Evolutionary conservation across 1,284 basidiomycete genomes (phyloP).

Genomic region (Pseudozyma pruni): DNA sequence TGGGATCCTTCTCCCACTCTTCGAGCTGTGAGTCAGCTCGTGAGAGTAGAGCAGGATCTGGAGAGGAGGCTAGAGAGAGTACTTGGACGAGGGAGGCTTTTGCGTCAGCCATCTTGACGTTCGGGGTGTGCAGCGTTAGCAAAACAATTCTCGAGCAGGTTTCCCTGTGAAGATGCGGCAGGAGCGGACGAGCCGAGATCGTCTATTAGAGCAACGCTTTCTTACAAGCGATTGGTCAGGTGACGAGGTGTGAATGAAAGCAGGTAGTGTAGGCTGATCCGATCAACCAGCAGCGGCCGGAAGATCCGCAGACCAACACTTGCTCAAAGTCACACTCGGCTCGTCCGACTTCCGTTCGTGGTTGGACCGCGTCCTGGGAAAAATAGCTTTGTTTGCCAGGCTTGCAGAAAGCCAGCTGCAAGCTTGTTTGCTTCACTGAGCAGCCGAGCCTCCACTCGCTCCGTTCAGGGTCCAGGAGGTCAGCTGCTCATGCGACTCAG

Average conservation of each 20-base stretch:
- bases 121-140: too few species aligned
- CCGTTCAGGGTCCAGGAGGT: slow-evolving; percentile 38
- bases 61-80: slow-evolving; percentile 41
- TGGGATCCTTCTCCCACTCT: slow-evolving; percentile 54
- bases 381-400: not conserved
- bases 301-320: too few species aligned
- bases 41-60: slow-evolving; percentile 30
- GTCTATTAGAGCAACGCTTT: too few species aligned
- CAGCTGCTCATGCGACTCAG: not conserved
- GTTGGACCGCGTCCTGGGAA: not conserved
- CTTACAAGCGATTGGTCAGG: too few species aligned
- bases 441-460: slow-evolving; percentile 11
- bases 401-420: slow-evolving; percentile 1
- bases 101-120: slow-evolving; percentile 25
- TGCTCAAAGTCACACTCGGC: too few species aligned
- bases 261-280: too few species aligned
- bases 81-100: slow-evolving; percentile 39
- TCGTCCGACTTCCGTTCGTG: too few species aligned
- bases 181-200: too few species aligned
- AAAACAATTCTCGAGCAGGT: too few species aligned
- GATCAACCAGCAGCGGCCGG: too few species aligned
- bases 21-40: slow-evolving; percentile 49
- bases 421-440: too few species aligned
- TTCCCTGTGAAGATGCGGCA: too few species aligned
- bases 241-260: not conserved